A percentile compares a stretch with the other conserved stretches of the same genome.
These are phyloP conservation scores for Neotropicomus parvogracilis DNA, from an alignment of 1,284 basidiomycete genomes.

Conservation along the genomic window DNA sequence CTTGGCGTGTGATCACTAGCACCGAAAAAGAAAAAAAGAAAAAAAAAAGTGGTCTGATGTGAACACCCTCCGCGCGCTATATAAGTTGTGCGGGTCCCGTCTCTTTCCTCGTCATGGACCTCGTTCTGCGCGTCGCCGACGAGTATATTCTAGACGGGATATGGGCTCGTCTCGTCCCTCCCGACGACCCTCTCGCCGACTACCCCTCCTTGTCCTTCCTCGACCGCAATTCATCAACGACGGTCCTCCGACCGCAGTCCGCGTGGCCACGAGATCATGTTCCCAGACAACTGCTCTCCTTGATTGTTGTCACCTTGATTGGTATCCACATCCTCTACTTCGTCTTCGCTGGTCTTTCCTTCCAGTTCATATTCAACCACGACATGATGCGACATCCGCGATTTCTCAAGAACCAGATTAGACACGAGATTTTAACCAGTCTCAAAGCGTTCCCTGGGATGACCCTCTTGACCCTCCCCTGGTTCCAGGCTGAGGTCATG, in stretches of 20 bases:
- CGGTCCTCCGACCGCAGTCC: slow-evolving; percentile 36
- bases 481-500: slow-evolving; percentile 91
- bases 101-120: slow-evolving; percentile 64
- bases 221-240: slow-evolving; percentile 30
- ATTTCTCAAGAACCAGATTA: slow-evolving; percentile 86
- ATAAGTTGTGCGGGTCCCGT: slow-evolving; percentile 17
- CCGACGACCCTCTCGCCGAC: slow-evolving; percentile 35
- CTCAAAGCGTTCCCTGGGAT: slow-evolving; percentile 80
- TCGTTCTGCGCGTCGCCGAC: slow-evolving; percentile 73
- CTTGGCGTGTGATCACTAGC: slow-evolving; percentile 20
- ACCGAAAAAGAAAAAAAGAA: slow-evolving; percentile 14
- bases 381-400: slow-evolving; percentile 95
- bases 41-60: slow-evolving; percentile 33
- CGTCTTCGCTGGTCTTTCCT: slow-evolving; percentile 80
- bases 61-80: slow-evolving; percentile 15
- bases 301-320: slow-evolving; percentile 71
- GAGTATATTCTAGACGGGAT: slow-evolving; percentile 73
- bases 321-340: slow-evolving; percentile 87
- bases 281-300: slow-evolving; percentile 75
- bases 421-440: slow-evolving; percentile 77
- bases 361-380: slow-evolving; percentile 89
- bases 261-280: slow-evolving; percentile 81
- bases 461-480: slow-evolving; percentile 83
- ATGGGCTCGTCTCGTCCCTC: slow-evolving; percentile 74
- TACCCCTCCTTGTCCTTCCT: slow-evolving; percentile 19